phyloP scores from a whole-genome alignment of 176 grass and related monocot species.

The Lolium rigidum region DNA sequence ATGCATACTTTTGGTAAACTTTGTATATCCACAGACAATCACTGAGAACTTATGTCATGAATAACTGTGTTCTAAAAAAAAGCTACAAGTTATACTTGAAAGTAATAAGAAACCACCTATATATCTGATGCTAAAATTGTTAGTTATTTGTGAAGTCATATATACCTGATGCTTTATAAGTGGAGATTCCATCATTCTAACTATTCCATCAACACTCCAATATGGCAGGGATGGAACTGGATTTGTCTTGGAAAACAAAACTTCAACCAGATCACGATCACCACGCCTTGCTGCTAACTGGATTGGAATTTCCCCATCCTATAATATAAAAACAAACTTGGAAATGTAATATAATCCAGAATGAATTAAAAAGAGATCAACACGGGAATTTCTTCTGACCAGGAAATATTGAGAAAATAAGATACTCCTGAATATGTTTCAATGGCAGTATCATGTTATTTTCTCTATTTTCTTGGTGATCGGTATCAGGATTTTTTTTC shows the following conservation, averaged over 20 bases:
- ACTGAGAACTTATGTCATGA: background rate
- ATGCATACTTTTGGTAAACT: background rate
- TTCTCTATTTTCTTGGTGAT: background rate
- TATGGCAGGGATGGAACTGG: background rate
- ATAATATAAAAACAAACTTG: background rate
- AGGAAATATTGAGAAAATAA: background rate
- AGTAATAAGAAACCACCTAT: background rate
- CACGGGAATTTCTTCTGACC: background rate
- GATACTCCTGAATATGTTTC: background rate
- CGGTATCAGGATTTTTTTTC: no score
- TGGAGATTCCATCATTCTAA: background rate
- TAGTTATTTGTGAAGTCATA: background rate
- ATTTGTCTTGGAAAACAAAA: background rate
- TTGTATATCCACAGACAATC: background rate
- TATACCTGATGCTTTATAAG: background rate
- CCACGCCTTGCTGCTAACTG: background rate
- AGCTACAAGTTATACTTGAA: background rate
- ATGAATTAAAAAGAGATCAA: background rate
- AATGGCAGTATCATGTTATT: background rate
- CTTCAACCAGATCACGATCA: background rate
- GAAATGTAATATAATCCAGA: background rate
- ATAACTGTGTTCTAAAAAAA: background rate
- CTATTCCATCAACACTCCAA: slow-evolving; percentile 15
- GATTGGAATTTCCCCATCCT: slow-evolving; percentile 3
- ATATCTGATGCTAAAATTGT: background rate